Percentiles rank a stretch among this genome's conserved stretches.
These are phyloP conservation scores for Neonectria hederae DNA, from an alignment of 2,329 filamentous ascomycete genomes.

Conservation along the genomic window DNA sequence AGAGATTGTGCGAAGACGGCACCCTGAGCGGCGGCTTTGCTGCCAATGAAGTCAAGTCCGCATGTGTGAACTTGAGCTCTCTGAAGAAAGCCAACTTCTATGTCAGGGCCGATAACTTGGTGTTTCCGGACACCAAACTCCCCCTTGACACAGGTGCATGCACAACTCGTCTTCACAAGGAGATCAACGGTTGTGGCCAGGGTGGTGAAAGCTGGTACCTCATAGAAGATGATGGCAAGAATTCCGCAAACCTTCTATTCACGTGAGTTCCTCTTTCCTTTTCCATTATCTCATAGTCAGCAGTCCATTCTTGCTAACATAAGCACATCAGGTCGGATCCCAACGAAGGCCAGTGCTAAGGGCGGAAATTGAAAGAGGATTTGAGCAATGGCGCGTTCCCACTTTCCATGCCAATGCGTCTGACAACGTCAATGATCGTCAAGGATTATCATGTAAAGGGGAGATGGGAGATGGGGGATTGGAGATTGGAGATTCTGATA, in stretches of 20 bases:
- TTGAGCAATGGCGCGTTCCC: too few species aligned
- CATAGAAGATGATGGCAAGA: not conserved
- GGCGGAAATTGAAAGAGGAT: too few species aligned
- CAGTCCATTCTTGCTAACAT: too few species aligned
- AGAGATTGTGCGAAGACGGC: not conserved
- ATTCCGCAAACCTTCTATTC: not conserved
- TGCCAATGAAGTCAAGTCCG: not conserved
- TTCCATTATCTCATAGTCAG: too few species aligned
- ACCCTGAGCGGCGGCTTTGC: not conserved
- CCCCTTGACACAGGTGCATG: not conserved
- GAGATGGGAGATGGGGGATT: too few species aligned
- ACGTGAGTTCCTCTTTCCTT: not conserved
- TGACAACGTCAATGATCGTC: too few species aligned
- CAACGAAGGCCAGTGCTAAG: not conserved
- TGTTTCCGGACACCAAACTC: not conserved
- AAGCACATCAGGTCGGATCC: not conserved
- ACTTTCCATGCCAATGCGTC: too few species aligned
- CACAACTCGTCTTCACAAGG: not conserved
- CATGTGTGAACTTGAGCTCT: not conserved
- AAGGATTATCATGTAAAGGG: too few species aligned
- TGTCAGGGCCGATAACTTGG: not conserved
- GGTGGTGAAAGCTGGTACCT: not conserved
- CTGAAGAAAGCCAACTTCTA: not conserved
- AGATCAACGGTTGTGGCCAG: not conserved
- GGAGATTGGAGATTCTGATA: too few species aligned